A percentile compares a stretch with the other conserved stretches of the same genome.
Evolutionary conservation across 331 rosid genomes (phyloP).

Genomic region (Spiraea crenata): DNA sequence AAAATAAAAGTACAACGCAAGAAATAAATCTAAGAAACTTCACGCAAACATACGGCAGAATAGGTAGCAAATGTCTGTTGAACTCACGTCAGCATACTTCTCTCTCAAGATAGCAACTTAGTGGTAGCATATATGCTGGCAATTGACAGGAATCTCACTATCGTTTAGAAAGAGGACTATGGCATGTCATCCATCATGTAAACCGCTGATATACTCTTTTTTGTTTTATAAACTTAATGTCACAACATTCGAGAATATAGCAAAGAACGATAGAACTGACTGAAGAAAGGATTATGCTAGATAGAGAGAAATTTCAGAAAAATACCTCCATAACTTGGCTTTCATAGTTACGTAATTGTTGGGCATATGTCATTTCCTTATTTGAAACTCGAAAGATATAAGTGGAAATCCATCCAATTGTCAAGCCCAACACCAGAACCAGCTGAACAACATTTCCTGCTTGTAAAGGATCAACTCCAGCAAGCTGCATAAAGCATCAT

Average conservation of each 20-base stretch:
- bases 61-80: background rate
- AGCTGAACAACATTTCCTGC: constrained; percentile 98
- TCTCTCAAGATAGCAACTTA: background rate
- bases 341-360: constrained; percentile 91
- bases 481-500: constrained; percentile 50
- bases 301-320: background rate
- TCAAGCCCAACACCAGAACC: constrained; percentile 86
- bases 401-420: constrained; percentile 90
- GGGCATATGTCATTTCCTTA: constrained; percentile 98
- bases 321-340: constrained; percentile 91
- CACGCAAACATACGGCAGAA: background rate
- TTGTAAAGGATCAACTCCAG: constrained; percentile 83
- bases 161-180: background rate
- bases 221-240: too few relatives aligned
- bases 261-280: background rate
- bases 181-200: background rate
- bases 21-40: background rate
- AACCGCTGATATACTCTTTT: too few relatives aligned
- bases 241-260: background rate
- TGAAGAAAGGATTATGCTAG: background rate
- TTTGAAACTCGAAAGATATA: constrained; percentile 93
- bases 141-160: background rate
- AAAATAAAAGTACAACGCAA: too few relatives aligned
- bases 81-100: background rate
- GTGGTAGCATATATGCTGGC: background rate